A percentile compares a stretch with the other conserved stretches of the same genome.
Evolutionary conservation across 441 rosid species (phyloP).

Genomic region (Gossypium lobatum): DNA sequence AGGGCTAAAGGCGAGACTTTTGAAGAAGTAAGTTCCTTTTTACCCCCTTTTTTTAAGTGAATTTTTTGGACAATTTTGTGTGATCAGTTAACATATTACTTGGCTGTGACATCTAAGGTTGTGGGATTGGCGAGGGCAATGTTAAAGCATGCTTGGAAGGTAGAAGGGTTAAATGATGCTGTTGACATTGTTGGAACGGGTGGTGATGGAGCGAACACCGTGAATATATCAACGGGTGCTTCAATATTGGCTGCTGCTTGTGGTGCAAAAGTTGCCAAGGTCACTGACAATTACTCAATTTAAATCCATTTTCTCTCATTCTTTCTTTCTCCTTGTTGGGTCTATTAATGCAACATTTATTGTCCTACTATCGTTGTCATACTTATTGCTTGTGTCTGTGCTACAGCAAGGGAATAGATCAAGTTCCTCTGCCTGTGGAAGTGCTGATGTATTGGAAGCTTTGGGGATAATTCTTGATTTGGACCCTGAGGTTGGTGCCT

Average conservation of each 20-base stretch:
- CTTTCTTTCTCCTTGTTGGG: neutral
- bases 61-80: no score
- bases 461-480: conserved; percentile 70
- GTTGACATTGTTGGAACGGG: conserved; percentile 96
- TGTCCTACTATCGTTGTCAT: neutral
- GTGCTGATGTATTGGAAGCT: conserved; percentile 89
- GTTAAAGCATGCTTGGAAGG: conserved; percentile 66
- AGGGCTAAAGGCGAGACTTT: conserved; percentile 95
- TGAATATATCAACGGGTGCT: conserved; percentile 91
- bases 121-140: conserved; percentile 87
- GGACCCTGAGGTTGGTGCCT: conserved; percentile 60
- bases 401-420: conserved; percentile 93
- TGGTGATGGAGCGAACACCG: conserved; percentile 94
- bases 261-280: conserved; percentile 96
- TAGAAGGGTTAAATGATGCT: conserved; percentile 65
- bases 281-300: conserved; percentile 13
- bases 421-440: conserved; percentile 99
- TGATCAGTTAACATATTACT: no score
- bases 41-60: neutral
- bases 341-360: neutral
- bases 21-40: conserved; percentile 54
- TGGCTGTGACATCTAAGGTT: conserved; percentile 27
- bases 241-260: conserved; percentile 90
- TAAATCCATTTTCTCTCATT: neutral
- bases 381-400: conserved; percentile 9